Evolutionary conservation across 2,329 filamentous ascomycete species (phyloP).

Genomic region (Pseudocercospora crystallina): DNA sequence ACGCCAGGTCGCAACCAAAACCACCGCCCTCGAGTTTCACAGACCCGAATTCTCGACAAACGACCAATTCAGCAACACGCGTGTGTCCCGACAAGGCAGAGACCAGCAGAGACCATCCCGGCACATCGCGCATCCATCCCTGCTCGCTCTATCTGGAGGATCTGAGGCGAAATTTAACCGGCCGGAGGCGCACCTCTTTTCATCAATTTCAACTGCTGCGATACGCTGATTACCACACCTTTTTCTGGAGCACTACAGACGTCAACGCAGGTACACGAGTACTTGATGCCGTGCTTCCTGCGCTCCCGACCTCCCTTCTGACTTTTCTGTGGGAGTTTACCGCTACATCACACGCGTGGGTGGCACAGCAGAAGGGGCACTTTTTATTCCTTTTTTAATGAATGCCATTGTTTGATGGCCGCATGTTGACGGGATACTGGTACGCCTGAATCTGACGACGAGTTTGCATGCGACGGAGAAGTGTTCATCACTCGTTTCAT

Average conservation of each 20-base stretch:
- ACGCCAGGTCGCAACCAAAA: neutral
- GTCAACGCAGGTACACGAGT: neutral
- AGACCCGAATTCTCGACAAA: neutral
- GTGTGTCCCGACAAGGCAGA: no score
- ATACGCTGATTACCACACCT: neutral
- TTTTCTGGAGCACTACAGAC: neutral
- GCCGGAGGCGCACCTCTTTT: neutral
- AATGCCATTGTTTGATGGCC: neutral
- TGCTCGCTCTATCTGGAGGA: neutral
- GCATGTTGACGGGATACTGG: neutral
- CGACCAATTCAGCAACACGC: no score
- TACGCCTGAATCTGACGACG: neutral
- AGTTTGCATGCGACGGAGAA: neutral
- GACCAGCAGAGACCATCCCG: neutral
- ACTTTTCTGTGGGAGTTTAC: neutral
- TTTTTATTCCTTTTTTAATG: no score
- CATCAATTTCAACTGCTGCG: no score
- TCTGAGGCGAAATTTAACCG: slow-evolving; percentile 8
- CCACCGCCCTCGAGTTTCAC: neutral
- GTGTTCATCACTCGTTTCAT: neutral
- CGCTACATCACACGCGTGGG: neutral
- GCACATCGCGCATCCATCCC: slow-evolving; percentile 1
- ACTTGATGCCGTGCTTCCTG: neutral
- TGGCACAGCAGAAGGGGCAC: no score
- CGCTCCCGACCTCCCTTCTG: neutral